phyloP scores from a whole-genome alignment of 1,284 basidiomycete genomes.

The Boletellus deceptivus region DNA sequence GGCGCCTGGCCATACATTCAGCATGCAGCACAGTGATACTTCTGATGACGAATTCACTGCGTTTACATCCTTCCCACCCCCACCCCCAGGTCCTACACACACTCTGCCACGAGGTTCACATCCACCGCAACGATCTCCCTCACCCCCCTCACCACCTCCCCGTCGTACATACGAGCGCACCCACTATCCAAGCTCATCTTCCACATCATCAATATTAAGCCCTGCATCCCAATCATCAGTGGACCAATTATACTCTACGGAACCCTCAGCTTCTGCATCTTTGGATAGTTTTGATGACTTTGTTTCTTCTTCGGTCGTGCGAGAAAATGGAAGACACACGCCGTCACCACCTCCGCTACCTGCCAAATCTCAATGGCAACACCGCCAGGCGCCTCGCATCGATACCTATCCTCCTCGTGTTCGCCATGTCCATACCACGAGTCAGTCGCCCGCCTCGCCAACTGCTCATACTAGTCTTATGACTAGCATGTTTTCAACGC shows the following conservation, averaged over 20 bases:
- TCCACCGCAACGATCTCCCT: slow-evolving; percentile 13
- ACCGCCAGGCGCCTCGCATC: slow-evolving; percentile 4
- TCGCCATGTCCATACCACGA: slow-evolving; percentile 20
- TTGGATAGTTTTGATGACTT: slow-evolving; percentile 51
- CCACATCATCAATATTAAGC: slow-evolving; percentile 29
- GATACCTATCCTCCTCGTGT: slow-evolving; percentile 11
- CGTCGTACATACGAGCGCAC: slow-evolving; percentile 27
- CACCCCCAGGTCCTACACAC: slow-evolving; percentile 7
- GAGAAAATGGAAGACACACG: slow-evolving; percentile 24
- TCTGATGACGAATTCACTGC: slow-evolving; percentile 31
- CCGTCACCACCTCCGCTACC: slow-evolving; percentile 46
- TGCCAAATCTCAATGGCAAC: slow-evolving; percentile 31
- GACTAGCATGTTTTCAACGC: slow-evolving; percentile 11
- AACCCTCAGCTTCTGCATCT: slow-evolving; percentile 20
- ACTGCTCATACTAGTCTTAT: slow-evolving; percentile 23
- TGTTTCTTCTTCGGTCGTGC: slow-evolving; percentile 29
- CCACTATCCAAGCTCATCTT: slow-evolving; percentile 26
- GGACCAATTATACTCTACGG: slow-evolving; percentile 21
- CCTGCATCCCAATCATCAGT: slow-evolving; percentile 26
- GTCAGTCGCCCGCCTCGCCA: slow-evolving; percentile 18
- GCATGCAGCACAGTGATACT: background rate
- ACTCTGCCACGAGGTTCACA: slow-evolving; percentile 6
- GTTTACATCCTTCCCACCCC: slow-evolving; percentile 24
- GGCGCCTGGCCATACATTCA: slow-evolving; percentile 1
- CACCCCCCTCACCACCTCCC: slow-evolving; percentile 30